These are phyloP conservation scores for Stephania cephalantha DNA, from an alignment of 164 flowering plant species.

Conservation along the genomic window DNA sequence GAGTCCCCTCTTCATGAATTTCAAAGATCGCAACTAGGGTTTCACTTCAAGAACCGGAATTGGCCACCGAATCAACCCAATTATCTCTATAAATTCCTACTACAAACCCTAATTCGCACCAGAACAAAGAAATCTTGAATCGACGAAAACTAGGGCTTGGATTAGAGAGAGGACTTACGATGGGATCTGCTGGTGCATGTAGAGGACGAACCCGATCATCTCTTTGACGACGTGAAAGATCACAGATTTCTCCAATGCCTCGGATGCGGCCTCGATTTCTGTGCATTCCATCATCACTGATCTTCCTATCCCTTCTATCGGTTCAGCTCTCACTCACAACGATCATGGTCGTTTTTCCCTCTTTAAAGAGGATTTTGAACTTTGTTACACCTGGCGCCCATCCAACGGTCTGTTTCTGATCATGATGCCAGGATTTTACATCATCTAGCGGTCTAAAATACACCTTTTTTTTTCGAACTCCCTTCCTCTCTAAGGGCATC, in stretches of 20 bases:
- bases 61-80: too few species aligned
- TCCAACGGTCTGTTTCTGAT: too few species aligned
- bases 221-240: slow-evolving; percentile 65
- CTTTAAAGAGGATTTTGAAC: background rate
- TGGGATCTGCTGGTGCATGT: slow-evolving; percentile 98
- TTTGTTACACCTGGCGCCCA: too few species aligned
- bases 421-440: too few species aligned
- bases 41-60: too few species aligned
- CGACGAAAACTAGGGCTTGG: slow-evolving; percentile 1
- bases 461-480: too few species aligned
- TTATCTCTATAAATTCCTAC: background rate
- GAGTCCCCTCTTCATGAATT: too few species aligned
- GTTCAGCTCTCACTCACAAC: background rate
- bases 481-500: too few species aligned
- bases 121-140: background rate
- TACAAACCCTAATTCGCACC: background rate
- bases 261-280: slow-evolving; percentile 38
- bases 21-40: too few species aligned
- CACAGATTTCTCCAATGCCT: slow-evolving; percentile 38
- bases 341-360: background rate
- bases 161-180: slow-evolving; percentile 34
- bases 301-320: slow-evolving; percentile 37
- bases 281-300: slow-evolving; percentile 32
- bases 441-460: too few species aligned
- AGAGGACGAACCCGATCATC: slow-evolving; percentile 65